These are phyloP conservation scores for Otatea glauca DNA, from an alignment of 176 grass and related monocot species.

Conservation along the genomic window DNA sequence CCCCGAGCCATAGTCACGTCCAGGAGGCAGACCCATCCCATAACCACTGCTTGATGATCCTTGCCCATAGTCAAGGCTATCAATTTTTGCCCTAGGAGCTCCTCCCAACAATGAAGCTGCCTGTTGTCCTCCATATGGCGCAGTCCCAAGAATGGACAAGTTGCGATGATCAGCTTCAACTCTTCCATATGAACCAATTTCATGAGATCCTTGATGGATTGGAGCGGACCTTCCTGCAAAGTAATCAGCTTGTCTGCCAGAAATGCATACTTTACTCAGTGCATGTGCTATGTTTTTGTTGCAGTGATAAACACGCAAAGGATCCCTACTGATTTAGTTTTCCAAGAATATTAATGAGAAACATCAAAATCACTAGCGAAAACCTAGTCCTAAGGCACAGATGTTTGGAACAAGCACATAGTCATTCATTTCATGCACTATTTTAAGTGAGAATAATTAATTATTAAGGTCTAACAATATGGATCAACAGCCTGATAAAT, in stretches of 20 bases:
- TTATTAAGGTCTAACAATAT: conserved; percentile 17
- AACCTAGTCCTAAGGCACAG: conserved; percentile 17
- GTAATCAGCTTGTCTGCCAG: conserved; percentile 99
- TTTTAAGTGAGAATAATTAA: conserved; percentile 7
- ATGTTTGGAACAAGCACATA: conserved; percentile 38
- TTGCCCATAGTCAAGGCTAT: conserved; percentile 68
- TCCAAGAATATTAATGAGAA: conserved; percentile 33
- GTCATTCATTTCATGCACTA: conserved; percentile 26
- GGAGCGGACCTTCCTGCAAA: conserved; percentile 77
- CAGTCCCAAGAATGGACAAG: conserved; percentile 69
- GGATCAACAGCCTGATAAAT: conserved; percentile 25
- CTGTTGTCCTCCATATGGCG: conserved; percentile 79
- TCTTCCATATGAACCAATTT: conserved; percentile 73
- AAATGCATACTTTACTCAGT: conserved; percentile 95
- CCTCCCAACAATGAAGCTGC: conserved; percentile 76
- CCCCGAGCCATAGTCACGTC: conserved; percentile 79
- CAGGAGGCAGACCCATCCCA: conserved; percentile 69
- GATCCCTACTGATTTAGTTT: conserved; percentile 42
- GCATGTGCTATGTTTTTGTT: conserved; percentile 55
- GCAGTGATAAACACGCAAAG: conserved; percentile 48
- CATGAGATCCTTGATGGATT: conserved; percentile 71
- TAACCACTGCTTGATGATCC: conserved; percentile 65
- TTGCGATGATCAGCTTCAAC: conserved; percentile 71
- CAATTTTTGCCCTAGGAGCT: conserved; percentile 80
- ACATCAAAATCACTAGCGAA: conserved; percentile 28